These are phyloP conservation scores for Ordospora colligata DNA, from an alignment of 371 early-diverging fungal species.

Conservation along the genomic window DNA sequence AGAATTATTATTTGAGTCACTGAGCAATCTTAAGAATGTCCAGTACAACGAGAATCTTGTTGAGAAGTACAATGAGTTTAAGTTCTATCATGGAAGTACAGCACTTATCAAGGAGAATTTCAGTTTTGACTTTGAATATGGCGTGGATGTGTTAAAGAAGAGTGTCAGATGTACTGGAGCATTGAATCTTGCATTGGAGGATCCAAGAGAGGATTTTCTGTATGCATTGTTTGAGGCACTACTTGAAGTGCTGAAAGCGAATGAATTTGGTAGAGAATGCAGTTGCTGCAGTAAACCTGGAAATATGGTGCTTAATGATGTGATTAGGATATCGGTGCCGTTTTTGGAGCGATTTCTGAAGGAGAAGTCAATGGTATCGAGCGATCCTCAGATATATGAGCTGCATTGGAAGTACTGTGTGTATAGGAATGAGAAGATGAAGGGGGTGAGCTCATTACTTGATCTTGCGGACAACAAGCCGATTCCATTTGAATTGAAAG, in stretches of 20 bases:
- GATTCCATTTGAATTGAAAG: constrained; percentile 35
- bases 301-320: background rate
- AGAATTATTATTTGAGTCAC: constrained; percentile 15
- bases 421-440: constrained; percentile 34
- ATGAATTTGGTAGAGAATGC: constrained; percentile 25
- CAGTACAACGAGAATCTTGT: constrained; percentile 28
- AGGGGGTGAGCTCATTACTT: constrained; percentile 37
- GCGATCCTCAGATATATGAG: constrained; percentile 23
- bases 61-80: constrained; percentile 30
- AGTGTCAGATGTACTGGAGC: constrained; percentile 39
- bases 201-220: constrained; percentile 42
- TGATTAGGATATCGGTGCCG: constrained; percentile 31
- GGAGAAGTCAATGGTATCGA: constrained; percentile 26
- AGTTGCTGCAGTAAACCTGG: constrained; percentile 16
- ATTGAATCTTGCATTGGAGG: constrained; percentile 34
- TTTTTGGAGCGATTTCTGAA: constrained; percentile 39
- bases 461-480: constrained; percentile 18
- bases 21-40: constrained; percentile 37
- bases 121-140: constrained; percentile 12
- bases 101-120: constrained; percentile 38
- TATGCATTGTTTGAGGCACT: constrained; percentile 54
- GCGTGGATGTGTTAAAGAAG: constrained; percentile 6
- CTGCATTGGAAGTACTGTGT: constrained; percentile 51
- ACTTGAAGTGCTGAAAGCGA: background rate
- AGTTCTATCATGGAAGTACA: constrained; percentile 44